phyloP scores from a whole-genome alignment of 371 early-diverging fungal genomes.

The Mucor lusitanicus region DNA sequence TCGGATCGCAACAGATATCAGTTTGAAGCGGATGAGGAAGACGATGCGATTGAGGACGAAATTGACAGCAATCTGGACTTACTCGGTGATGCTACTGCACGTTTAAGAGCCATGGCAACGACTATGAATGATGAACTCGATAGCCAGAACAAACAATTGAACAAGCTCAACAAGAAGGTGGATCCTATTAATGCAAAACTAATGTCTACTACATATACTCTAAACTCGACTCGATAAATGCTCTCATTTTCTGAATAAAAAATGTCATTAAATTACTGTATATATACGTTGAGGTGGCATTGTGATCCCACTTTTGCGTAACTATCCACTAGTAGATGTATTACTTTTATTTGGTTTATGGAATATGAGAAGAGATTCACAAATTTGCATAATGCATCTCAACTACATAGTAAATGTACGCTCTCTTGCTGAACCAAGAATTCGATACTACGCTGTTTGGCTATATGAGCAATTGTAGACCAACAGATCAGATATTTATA shows the following conservation, averaged over 20 bases:
- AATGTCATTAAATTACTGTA: no score
- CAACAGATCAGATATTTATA: no score
- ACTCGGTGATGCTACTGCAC: slow-evolving; percentile 59
- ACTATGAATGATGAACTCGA: slow-evolving; percentile 76
- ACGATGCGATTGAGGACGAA: slow-evolving; percentile 74
- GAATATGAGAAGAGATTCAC: no score
- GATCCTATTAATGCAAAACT: slow-evolving; percentile 49
- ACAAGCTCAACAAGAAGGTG: slow-evolving; percentile 36
- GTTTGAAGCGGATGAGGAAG: slow-evolving; percentile 67
- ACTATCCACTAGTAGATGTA: no score
- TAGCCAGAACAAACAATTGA: slow-evolving; percentile 59
- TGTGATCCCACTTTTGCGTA: background rate
- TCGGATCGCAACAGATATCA: slow-evolving; percentile 64
- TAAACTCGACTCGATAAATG: slow-evolving; percentile 39
- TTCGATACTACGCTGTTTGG: no score
- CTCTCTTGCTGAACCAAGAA: no score
- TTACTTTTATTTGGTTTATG: no score
- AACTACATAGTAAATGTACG: no score
- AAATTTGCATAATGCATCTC: no score
- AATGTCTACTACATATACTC: slow-evolving; percentile 42
- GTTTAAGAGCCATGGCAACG: slow-evolving; percentile 72
- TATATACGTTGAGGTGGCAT: no score
- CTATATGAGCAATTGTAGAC: no score
- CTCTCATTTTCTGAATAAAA: slow-evolving; percentile 17
- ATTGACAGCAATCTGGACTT: slow-evolving; percentile 77